Evolutionary conservation across 257 asterid species (phyloP).

Genomic region (Cordia subcordata): DNA sequence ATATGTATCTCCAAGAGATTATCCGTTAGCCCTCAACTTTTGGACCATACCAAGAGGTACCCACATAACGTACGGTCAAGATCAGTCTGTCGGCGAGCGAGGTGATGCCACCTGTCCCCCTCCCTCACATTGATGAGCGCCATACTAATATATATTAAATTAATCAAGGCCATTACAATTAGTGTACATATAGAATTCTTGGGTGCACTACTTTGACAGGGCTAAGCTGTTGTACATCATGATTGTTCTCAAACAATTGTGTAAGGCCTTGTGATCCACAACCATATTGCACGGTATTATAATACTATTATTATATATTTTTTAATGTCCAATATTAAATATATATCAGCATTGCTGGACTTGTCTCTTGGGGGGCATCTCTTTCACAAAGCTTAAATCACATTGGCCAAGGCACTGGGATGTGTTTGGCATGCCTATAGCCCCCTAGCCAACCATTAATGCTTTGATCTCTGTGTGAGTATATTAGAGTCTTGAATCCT

Average conservation of each 20-base stretch:
- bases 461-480: constrained; percentile 56
- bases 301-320: neutral
- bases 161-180: no score
- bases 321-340: constrained; percentile 9
- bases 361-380: constrained; percentile 60
- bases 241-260: no score
- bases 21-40: constrained; percentile 11
- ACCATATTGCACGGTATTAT: constrained; percentile 6
- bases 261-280: constrained; percentile 35
- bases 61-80: constrained; percentile 50
- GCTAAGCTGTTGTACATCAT: no score
- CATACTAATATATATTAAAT: no score
- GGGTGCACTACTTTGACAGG: no score
- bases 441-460: constrained; percentile 30
- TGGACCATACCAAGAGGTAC: constrained; percentile 34
- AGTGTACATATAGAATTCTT: no score
- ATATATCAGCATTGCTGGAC: constrained; percentile 41
- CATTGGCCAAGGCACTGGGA: constrained; percentile 58
- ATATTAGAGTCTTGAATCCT: constrained; percentile 36
- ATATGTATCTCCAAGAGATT: constrained; percentile 1
- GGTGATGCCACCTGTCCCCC: constrained; percentile 5
- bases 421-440: constrained; percentile 64
- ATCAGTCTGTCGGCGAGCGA: constrained; percentile 42
- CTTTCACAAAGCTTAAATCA: constrained; percentile 44
- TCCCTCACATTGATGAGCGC: no score